Base-by-base conservation (phyloP, 768 basidiomycete genomes). In the Macrolepiota dolichaula region DNA sequence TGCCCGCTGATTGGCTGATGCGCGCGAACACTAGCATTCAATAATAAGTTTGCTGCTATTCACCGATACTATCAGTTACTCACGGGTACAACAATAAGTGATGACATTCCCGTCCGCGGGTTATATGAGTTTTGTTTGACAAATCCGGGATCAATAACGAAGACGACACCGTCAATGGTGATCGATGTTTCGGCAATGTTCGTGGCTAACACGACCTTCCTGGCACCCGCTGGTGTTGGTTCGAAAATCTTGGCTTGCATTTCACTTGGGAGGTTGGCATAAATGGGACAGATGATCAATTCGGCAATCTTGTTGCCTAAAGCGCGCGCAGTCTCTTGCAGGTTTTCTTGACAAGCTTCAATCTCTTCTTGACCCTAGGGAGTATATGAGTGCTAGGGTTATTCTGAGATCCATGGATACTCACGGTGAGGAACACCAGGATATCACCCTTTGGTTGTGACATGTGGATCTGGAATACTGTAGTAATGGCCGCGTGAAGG, bases 231-330 rank as follows among this genome's bases (percentile, higher is more conserved):
- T 0, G 96, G 97, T 4, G 97, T 99, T 0, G 97, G 96, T 73
- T 99, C 97, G 73, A 99, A 99, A 59, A 99, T 99, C 77, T 98
- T 97, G 38, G 95, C 91, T 72, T 99, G 97, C 96, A 99, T 96
- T 63, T 99, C 97, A 66, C 94, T 96, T 1, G 97, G 97, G n/a
- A 99, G 76, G 71, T 97, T 98, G 64, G 97, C 97, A 69, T 99
- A 99, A 63, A 99, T 99, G 2, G 97, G 97, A 69, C 96, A 98
- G 62, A 99, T 84, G 60, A 98, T 87, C 49, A 99, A 82, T 68
- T 99, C 97, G 5, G 86, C 83, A 50, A 98, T 90, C 76, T 98
- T 98, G 77, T 98, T 98, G 19, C 96, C 96, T 0, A 99, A 79
- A 0, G 96, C 91, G 24, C 94, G 87, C 24, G 94, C 89, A 0